These are phyloP conservation scores for Thalassiosira sp. DNA, from an alignment of 352 stramenopile genomes.

Conservation along the genomic window DNA sequence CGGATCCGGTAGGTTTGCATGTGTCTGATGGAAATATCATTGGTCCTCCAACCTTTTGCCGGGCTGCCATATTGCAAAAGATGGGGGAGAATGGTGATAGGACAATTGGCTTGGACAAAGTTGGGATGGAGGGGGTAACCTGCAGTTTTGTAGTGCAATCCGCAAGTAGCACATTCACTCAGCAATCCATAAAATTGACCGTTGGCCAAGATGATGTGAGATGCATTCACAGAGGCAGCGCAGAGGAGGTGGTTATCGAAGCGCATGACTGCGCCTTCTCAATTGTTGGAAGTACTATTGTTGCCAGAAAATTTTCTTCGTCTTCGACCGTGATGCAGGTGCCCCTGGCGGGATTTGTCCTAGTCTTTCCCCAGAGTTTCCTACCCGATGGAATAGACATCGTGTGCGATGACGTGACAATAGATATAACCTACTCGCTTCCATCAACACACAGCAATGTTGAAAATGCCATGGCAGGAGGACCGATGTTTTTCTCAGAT, in stretches of 20 bases:
- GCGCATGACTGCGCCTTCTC: slow-evolving; percentile 21
- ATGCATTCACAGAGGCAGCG: slow-evolving; percentile 24
- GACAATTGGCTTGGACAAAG: slow-evolving; percentile 18
- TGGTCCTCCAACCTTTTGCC: slow-evolving; percentile 35
- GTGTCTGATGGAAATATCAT: slow-evolving; percentile 31
- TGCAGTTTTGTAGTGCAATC: slow-evolving; percentile 2
- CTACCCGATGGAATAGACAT: background rate
- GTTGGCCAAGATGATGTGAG: slow-evolving; percentile 9
- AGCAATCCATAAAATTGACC: slow-evolving; percentile 1
- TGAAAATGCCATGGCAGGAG: slow-evolving; percentile 38
- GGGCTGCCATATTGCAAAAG: slow-evolving; percentile 31
- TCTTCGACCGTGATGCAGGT: slow-evolving; percentile 4
- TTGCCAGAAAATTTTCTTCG: slow-evolving; percentile 1
- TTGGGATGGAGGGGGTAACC: slow-evolving; percentile 28
- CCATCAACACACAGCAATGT: background rate
- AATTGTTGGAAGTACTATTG: slow-evolving; percentile 35
- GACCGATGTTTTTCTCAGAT: slow-evolving; percentile 43
- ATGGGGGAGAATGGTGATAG: background rate
- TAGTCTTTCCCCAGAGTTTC: background rate
- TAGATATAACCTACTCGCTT: slow-evolving; percentile 19
- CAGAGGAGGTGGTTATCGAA: slow-evolving; percentile 12
- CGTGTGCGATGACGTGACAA: slow-evolving; percentile 15
- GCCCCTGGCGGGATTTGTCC: slow-evolving; percentile 34
- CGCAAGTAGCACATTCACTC: background rate
- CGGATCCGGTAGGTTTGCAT: slow-evolving; percentile 48